Evolutionary conservation across 257 asterid genomes (phyloP), one percentile per base, ranked within the genome.

Genomic region (Solanum corneliomulleri): DNA sequence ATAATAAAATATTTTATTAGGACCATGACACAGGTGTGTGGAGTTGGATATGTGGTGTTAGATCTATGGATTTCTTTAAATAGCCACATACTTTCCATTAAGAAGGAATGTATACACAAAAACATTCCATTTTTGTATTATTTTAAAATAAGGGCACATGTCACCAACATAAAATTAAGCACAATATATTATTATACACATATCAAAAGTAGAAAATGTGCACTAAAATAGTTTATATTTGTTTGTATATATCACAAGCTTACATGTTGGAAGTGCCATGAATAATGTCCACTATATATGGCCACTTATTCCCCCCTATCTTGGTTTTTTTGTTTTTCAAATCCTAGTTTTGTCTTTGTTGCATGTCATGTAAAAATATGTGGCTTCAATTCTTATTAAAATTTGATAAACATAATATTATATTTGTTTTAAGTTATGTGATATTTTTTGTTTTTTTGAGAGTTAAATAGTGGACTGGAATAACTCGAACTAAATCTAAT

Each of bases 61-160:
- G 45, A 80, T 80, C 85, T 49, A 80, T 80, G 27, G 29, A 80
- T 80, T 80, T 80, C 85, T 80, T 80, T 80, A 80, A 45, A 47
- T 47, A 80, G 85, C 20, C 68, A 80, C 42, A 3, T 29, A 80
- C 68, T 80, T 75, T 74, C 52, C 84, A 88, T 86, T 60, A 47
- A 86, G 89, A 83, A 44, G 74, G 64, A 84, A 89, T 64, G 64
- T 75, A n/a, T 82, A 86, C 87, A 91, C 25, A 76, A 70, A 70
- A 84, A 60, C 82, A 88, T 86, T 91, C 89, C 87, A 85, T 86
- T 82, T 89, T 87, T 56, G 35, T 56, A 18, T 18, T 16, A 6
- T 14, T 1, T 31, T 56, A 33, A 20, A 20, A 60, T 7, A 16
- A 4, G 62, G 68, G 29, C 85, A 47, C 64, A 27, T 78, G 84